These are phyloP conservation scores for Epichloe festucae DNA, from an alignment of 2,329 filamentous ascomycete genomes.

Conservation along the genomic window DNA sequence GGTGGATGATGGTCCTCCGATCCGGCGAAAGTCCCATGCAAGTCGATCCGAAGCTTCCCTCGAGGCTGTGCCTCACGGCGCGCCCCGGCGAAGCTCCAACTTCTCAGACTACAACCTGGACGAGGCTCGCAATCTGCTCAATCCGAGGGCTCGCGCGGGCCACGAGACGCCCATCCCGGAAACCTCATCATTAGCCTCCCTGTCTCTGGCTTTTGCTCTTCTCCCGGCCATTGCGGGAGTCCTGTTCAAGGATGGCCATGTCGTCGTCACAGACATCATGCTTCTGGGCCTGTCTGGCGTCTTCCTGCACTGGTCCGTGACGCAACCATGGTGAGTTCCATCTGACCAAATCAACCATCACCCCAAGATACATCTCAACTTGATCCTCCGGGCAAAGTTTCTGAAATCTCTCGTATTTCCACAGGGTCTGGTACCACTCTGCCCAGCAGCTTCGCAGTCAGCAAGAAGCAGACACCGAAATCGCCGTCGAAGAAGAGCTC, in stretches of 20 bases:
- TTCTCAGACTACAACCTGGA: slow-evolving; percentile 64
- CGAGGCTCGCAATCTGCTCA: slow-evolving; percentile 57
- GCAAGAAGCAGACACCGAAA: slow-evolving; percentile 27
- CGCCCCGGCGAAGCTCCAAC: slow-evolving; percentile 57
- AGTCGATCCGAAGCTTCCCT: slow-evolving; percentile 16
- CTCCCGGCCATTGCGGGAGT: slow-evolving; percentile 76
- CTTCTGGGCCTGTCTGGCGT: slow-evolving; percentile 68
- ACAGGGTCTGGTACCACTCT: slow-evolving; percentile 61
- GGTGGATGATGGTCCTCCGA: slow-evolving; percentile 21
- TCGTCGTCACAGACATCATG: slow-evolving; percentile 74
- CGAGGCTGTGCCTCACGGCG: slow-evolving; percentile 10
- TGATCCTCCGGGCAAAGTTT: neutral
- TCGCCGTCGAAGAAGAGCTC: slow-evolving; percentile 1
- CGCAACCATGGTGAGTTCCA: slow-evolving; percentile 66
- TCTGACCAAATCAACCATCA: neutral
- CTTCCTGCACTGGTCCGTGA: slow-evolving; percentile 86
- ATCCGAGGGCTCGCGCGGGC: slow-evolving; percentile 28
- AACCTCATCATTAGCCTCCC: slow-evolving; percentile 59
- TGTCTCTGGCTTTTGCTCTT: slow-evolving; percentile 73
- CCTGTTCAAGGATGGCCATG: slow-evolving; percentile 72
- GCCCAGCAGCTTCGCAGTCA: slow-evolving; percentile 49
- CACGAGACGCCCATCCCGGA: slow-evolving; percentile 31
- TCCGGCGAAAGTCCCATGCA: slow-evolving; percentile 7
- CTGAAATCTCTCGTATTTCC: neutral
- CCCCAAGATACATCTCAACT: neutral